A percentile compares a stretch with the other conserved stretches of the same genome.
Conservation (phyloP, 2,329 filamentous ascomycete genomes). For the Colletotrichum sp. region DNA sequence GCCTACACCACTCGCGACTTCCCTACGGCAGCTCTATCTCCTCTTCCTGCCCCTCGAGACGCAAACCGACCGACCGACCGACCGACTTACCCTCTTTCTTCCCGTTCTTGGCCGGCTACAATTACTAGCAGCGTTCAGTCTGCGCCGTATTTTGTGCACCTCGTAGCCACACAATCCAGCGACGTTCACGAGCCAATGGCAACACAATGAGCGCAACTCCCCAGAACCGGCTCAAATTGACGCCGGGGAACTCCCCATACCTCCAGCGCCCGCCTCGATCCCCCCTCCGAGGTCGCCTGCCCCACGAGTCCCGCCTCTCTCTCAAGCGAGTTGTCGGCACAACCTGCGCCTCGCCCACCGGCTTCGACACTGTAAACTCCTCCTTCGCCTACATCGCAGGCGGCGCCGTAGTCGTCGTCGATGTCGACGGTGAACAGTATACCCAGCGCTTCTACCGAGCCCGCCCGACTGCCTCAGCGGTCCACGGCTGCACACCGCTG, state of each 20-base stretch:
- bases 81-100: neutral
- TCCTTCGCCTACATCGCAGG: constrained; percentile 92
- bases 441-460: constrained; percentile 91
- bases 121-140: neutral
- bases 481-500: constrained; percentile 57
- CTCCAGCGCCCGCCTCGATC: constrained; percentile 67
- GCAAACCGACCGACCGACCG: neutral
- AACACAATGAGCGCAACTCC: constrained; percentile 63
- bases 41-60: neutral
- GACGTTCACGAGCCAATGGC: constrained; percentile 50
- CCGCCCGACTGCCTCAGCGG: constrained; percentile 74
- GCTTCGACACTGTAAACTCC: constrained; percentile 80
- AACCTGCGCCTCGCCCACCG: constrained; percentile 82
- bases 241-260: constrained; percentile 79
- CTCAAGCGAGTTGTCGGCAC: constrained; percentile 89
- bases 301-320: constrained; percentile 65
- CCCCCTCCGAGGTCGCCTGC: constrained; percentile 54
- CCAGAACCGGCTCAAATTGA: constrained; percentile 67
- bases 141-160: neutral
- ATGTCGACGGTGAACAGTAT: constrained; percentile 70
- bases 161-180: neutral
- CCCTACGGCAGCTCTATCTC: neutral
- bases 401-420: constrained; percentile 88
- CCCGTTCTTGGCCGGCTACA: neutral
- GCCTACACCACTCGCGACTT: neutral